Base-by-base conservation (phyloP, 2,329 filamentous ascomycete species). In the Ophiostoma angusticollis region DNA sequence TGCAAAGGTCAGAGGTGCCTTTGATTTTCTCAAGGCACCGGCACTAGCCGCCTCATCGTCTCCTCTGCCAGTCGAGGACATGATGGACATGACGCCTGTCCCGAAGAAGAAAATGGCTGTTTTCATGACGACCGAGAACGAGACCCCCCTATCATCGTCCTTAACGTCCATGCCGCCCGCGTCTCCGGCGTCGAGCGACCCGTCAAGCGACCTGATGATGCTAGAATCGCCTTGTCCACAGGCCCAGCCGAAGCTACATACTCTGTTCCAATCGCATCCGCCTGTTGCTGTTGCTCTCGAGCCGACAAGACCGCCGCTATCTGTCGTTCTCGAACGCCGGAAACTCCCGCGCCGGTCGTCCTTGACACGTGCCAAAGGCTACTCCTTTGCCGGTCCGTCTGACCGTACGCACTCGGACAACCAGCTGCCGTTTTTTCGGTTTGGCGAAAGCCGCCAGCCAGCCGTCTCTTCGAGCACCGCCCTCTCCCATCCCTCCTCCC, bases 11-110 rank as follows among this genome's bases (percentile, higher is more conserved):
- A n/a, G n/a, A n/a, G n/a, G n/a, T n/a, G n/a, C n/a, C 45, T 49
- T 61, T 79, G 84, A 84, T 57, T 74, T 72, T 52, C 74, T 84
- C 51, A 93, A 81, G 25, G 94, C 87, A 27, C 86, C 91, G 43
- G 84, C 85, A 31, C 67, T 93, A 37, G 78, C 77, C 17, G 43
- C 62, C 3, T 82, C 84, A 2, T 83, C 84, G 2, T 95, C 87
- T 6, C 93, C 89, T 31, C 86, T 87, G 6, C 71, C 72, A 25
- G 60, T 68, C 39, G 71, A 74, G 44, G 86, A 94, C 57, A 68
- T 76, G 40, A 94, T 96, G 85, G 87, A 96, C 54, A 78, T 95
- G 58, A 95, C 89, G 31, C 89, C 91, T 28, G 63, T 96, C 29
- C 87, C 86, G 44, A 85, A 94, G 65, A 95, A 94, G 65, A 66